Evolutionary conservation across 805 yeast genomes (phyloP).

Genomic region (Maudiozyma bulderi): DNA sequence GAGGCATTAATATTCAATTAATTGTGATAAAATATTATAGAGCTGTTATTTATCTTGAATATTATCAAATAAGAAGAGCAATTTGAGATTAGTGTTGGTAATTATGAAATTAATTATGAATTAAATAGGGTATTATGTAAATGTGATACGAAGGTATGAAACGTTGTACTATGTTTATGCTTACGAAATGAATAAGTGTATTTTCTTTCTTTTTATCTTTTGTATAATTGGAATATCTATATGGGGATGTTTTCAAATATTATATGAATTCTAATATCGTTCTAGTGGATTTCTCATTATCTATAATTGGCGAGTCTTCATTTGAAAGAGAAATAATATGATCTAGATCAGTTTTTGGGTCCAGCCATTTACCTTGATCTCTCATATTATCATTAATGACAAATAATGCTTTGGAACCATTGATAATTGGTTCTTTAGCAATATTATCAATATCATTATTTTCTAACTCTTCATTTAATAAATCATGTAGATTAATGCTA

Average conservation of each 20-base stretch:
- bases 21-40: no score
- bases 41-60: no score
- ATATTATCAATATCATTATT: neutral
- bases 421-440: neutral
- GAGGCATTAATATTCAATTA: no score
- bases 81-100: no score
- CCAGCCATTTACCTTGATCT: slow-evolving; percentile 4
- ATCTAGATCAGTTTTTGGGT: neutral
- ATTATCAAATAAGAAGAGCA: no score
- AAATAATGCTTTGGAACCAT: slow-evolving; percentile 5
- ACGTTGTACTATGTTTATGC: no score
- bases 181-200: no score
- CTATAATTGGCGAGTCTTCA: neutral
- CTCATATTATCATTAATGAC: slow-evolving; percentile 2
- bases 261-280: neutral
- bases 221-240: neutral
- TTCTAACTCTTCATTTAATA: slow-evolving; percentile 17
- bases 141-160: no score
- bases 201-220: neutral
- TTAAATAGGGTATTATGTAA: no score
- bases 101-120: no score
- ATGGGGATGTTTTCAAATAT: no score
- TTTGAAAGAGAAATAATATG: neutral
- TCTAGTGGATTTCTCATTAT: neutral
- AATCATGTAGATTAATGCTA: slow-evolving; percentile 15